phyloP scores from a whole-genome alignment of 495 filamentous ascomycete genomes.

The Tuber brumale region DNA sequence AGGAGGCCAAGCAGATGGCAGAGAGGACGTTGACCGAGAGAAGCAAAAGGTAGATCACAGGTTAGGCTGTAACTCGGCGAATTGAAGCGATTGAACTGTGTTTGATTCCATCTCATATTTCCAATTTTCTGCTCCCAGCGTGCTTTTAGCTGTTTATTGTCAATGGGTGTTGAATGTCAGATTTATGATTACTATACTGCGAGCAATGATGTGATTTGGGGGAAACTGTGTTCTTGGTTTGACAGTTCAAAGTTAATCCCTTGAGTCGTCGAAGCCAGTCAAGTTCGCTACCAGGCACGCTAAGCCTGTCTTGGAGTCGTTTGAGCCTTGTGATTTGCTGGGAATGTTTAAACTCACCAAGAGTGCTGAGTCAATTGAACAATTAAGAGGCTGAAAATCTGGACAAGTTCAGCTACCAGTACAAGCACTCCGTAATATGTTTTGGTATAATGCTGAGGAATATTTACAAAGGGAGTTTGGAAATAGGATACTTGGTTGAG shows the following conservation, averaged over 20 bases:
- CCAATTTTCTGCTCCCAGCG: background rate
- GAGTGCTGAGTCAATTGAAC: background rate
- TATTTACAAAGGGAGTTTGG: too few species aligned
- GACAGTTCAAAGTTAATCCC: background rate
- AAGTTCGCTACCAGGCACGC: background rate
- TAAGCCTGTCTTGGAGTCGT: background rate
- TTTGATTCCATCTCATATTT: constrained; percentile 12
- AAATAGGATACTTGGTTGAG: too few species aligned
- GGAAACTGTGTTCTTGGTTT: background rate
- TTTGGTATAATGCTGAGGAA: too few species aligned
- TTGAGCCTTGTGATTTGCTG: background rate
- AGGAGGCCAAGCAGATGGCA: constrained; percentile 65
- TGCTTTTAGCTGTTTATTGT: constrained; percentile 9
- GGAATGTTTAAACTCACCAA: background rate
- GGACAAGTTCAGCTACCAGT: background rate
- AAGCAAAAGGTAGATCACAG: constrained; percentile 9
- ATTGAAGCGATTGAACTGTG: constrained; percentile 1
- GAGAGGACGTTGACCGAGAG: constrained; percentile 45
- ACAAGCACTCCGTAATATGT: too few species aligned
- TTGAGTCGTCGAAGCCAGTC: background rate
- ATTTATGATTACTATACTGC: background rate
- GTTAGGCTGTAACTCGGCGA: background rate
- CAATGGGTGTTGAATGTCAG: constrained; percentile 8
- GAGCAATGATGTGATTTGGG: background rate
- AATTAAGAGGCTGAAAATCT: background rate